These are phyloP conservation scores for Aspergillus clavatus DNA, from an alignment of 2,329 filamentous ascomycete genomes.

Conservation along the genomic window DNA sequence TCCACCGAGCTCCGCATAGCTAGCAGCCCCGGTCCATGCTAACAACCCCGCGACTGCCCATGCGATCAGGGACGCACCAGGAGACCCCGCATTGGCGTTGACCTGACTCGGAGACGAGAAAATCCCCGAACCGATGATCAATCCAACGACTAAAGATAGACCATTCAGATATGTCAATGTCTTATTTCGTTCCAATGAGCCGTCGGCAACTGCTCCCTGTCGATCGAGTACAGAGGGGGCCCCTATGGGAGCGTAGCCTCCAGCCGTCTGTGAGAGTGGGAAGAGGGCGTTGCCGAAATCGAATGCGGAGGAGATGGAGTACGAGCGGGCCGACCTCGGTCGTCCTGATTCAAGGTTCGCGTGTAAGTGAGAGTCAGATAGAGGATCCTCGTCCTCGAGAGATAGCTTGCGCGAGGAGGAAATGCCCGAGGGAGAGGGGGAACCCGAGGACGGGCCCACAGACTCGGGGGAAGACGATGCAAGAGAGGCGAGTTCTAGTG, in stretches of 20 bases:
- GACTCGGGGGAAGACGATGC: constrained; percentile 73
- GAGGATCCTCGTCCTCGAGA: constrained; percentile 77
- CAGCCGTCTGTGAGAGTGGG: constrained; percentile 77
- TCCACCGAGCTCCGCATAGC: constrained; percentile 91
- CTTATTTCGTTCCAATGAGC: constrained; percentile 90
- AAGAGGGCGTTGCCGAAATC: constrained; percentile 94
- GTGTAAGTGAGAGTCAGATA: constrained; percentile 50
- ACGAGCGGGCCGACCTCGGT: constrained; percentile 59
- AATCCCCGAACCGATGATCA: constrained; percentile 95
- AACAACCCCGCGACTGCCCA: constrained; percentile 89
- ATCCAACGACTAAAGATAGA: constrained; percentile 78
- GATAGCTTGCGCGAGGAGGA: constrained; percentile 91
- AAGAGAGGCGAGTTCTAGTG: constrained; percentile 90
- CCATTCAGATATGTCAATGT: constrained; percentile 93
- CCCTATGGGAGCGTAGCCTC: constrained; percentile 80
- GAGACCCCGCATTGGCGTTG: constrained; percentile 83
- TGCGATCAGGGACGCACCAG: constrained; percentile 82
- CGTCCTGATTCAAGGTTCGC: constrained; percentile 48
- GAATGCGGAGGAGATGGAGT: constrained; percentile 88
- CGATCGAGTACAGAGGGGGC: constrained; percentile 60
- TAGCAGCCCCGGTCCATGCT: constrained; percentile 92
- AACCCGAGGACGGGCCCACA: constrained; percentile 60
- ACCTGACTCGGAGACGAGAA: constrained; percentile 94
- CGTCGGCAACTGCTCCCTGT: constrained; percentile 59
- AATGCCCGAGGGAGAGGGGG: constrained; percentile 74